Evolutionary conservation across 129 eudicot species (phyloP).

Genomic region (Centrapalus pauciflorus): DNA sequence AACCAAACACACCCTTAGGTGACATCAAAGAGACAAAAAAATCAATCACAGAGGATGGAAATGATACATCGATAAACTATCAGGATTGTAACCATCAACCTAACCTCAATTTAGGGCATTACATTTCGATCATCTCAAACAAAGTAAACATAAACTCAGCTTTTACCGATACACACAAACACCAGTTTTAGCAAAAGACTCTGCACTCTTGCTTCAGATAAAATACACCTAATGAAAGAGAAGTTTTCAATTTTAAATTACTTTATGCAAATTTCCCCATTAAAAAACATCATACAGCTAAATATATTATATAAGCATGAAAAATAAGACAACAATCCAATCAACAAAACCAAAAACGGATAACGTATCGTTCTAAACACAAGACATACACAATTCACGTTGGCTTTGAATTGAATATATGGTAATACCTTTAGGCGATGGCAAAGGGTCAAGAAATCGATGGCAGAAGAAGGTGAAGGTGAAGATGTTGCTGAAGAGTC

Average conservation of each 20-base stretch:
- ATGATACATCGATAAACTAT: neutral
- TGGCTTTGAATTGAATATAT: neutral
- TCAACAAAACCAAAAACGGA: neutral
- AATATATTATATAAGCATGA: neutral
- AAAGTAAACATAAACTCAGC: neutral
- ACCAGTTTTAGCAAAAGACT: neutral
- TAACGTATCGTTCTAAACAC: neutral
- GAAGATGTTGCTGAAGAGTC: constrained; percentile 30
- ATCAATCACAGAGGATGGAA: constrained; percentile 58
- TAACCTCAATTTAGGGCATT: neutral
- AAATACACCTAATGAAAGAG: neutral
- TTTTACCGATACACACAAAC: neutral
- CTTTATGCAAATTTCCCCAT: neutral
- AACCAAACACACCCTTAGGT: too few relatives aligned
- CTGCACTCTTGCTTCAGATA: neutral
- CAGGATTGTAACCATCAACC: neutral
- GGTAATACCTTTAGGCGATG: constrained; percentile 73
- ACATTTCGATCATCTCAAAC: neutral
- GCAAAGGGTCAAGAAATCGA: constrained; percentile 82
- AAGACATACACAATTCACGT: neutral
- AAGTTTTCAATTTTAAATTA: too few relatives aligned
- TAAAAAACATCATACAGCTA: neutral
- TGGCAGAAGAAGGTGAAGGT: constrained; percentile 74
- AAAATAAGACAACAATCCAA: neutral
- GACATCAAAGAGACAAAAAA: constrained; percentile 57